phyloP scores from a whole-genome alignment of 1,139 yeast genomes.

The Pichia sp. region DNA sequence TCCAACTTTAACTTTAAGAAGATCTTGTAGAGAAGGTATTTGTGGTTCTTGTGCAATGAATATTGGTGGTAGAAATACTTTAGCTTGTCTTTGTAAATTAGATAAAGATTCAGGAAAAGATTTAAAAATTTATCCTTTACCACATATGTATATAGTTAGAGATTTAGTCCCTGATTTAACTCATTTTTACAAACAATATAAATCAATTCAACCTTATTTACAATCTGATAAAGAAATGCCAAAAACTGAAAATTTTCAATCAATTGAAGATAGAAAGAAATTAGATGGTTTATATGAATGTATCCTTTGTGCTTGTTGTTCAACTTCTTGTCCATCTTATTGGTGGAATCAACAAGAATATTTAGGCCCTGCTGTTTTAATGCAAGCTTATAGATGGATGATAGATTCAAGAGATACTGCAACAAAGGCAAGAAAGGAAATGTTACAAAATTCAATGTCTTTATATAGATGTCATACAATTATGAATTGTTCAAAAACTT shows the following conservation, averaged over 20 bases:
- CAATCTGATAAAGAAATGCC: constrained; percentile 85
- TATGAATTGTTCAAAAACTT: constrained; percentile 95
- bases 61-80: constrained; percentile 94
- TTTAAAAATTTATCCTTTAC: constrained; percentile 89
- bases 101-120: constrained; percentile 72
- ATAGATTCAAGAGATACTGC: constrained; percentile 97
- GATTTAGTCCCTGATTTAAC: constrained; percentile 98
- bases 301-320: constrained; percentile 97
- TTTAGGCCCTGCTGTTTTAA: constrained; percentile 95
- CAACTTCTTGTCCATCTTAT: constrained; percentile 98
- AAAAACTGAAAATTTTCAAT: constrained; percentile 90
- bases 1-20: constrained; percentile 89
- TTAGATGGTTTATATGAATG: constrained; percentile 97
- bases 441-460: constrained; percentile 95
- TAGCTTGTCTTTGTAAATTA: constrained; percentile 94
- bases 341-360: constrained; percentile 99
- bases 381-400: constrained; percentile 99
- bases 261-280: constrained; percentile 90
- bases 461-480: constrained; percentile 98
- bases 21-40: constrained; percentile 99
- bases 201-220: constrained; percentile 93
- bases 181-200: constrained; percentile 96
- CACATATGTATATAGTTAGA: constrained; percentile 96
- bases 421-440: constrained; percentile 68
- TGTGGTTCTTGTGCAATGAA: constrained; percentile 99